Percentiles rank a stretch among this genome's conserved stretches.
phyloP scores from a whole-genome alignment of 192 early-diverging fungal species.

The Backusella tarrabulga region DNA sequence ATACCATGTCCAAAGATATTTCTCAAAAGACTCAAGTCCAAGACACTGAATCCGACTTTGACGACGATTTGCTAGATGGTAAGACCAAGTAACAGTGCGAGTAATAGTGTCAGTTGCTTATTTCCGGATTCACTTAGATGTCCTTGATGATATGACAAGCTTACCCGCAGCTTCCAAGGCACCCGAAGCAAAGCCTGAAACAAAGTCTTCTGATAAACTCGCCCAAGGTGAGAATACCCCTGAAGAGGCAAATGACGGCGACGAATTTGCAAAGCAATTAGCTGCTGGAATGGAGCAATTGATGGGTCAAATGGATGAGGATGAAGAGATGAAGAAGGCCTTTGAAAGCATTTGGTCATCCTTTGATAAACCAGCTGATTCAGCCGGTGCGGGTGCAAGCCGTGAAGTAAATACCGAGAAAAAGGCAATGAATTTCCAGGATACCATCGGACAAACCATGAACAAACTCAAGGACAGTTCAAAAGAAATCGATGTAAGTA shows the following conservation, averaged over 20 bases:
- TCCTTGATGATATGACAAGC: conserved; percentile 69
- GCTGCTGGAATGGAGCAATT: conserved; percentile 83
- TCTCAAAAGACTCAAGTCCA: conserved; percentile 31
- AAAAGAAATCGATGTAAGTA: conserved; percentile 75
- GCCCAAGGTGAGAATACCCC: conserved; percentile 13
- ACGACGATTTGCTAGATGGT: conserved; percentile 65
- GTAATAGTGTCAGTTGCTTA: neutral
- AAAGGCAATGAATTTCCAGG: conserved; percentile 68
- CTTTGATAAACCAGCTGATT: conserved; percentile 27
- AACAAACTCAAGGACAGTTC: conserved; percentile 85
- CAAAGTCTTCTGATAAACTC: conserved; percentile 18
- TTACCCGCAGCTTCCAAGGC: conserved; percentile 27
- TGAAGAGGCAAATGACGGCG: conserved; percentile 46
- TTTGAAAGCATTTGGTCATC: conserved; percentile 57
- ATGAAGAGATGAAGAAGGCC: conserved; percentile 49
- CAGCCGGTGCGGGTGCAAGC: neutral
- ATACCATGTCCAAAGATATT: conserved; percentile 4
- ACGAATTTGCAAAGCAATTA: conserved; percentile 74
- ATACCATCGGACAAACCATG: conserved; percentile 87
- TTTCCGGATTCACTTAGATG: conserved; percentile 45
- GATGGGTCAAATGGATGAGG: conserved; percentile 59
- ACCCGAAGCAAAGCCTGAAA: conserved; percentile 20
- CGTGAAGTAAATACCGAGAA: conserved; percentile 3
- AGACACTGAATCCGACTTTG: conserved; percentile 62
- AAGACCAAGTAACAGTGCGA: neutral